Evolutionary conservation across 75 land plant species (phyloP).

Genomic region (Cunninghamia lanceolata): DNA sequence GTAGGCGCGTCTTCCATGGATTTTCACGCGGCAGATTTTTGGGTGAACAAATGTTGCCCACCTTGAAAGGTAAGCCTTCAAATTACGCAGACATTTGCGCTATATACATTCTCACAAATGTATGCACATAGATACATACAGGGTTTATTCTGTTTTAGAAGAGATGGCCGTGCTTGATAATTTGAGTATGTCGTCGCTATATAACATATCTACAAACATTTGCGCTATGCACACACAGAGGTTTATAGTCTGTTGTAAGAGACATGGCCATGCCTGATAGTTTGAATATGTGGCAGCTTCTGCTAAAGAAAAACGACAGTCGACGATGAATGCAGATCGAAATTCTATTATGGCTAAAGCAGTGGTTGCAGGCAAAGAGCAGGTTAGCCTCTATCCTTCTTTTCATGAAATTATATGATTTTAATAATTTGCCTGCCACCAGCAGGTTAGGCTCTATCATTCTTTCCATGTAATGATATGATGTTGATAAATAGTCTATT

Average conservation of each 20-base stretch:
- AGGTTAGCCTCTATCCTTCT: background rate
- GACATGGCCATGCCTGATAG: background rate
- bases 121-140: background rate
- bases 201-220: too few relatives aligned
- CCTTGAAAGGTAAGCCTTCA: background rate
- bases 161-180: background rate
- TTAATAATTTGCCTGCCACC: too few relatives aligned
- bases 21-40: background rate
- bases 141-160: background rate
- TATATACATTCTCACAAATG: background rate
- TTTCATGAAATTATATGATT: background rate
- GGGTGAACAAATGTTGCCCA: background rate
- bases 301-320: background rate
- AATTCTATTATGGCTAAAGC: background rate
- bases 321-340: background rate
- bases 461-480: background rate
- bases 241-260: background rate
- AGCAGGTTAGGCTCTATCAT: too few relatives aligned
- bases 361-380: background rate
- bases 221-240: background rate
- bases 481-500: background rate
- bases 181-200: too few relatives aligned
- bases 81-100: background rate
- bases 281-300: background rate
- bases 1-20: background rate